A percentile compares a stretch with the other conserved stretches of the same genome.
Evolutionary conservation across 2,329 filamentous ascomycete species (phyloP).

Genomic region (Alternaria viburni): DNA sequence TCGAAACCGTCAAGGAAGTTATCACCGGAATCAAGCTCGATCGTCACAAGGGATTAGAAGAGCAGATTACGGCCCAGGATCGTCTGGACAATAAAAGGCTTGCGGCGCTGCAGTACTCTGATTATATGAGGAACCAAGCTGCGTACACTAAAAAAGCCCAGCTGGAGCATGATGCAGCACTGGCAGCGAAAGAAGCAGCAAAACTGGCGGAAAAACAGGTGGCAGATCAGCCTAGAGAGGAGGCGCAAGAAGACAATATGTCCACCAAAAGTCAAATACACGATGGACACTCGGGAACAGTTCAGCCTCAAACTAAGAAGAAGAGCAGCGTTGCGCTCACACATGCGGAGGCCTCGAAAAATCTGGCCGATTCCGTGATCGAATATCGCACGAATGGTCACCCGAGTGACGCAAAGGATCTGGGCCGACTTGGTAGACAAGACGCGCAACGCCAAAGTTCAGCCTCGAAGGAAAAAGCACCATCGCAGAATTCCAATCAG

Average conservation of each 20-base stretch:
- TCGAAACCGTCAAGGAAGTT: conserved; percentile 15
- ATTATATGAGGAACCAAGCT: neutral
- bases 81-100: neutral
- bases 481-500: neutral
- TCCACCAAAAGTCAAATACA: neutral
- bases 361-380: neutral
- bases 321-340: neutral
- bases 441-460: neutral
- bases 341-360: neutral
- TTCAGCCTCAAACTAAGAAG: neutral
- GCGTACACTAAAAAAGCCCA: neutral
- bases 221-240: neutral
- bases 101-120: neutral
- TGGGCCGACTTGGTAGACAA: neutral
- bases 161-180: neutral
- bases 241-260: neutral
- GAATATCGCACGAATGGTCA: neutral
- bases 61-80: neutral
- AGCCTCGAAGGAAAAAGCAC: neutral
- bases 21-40: conserved; percentile 13
- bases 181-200: neutral
- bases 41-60: conserved; percentile 15
- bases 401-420: neutral
- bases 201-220: neutral
- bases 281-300: neutral